Conservation (phyloP, 75 land plant genomes). For the Cupressus sempervirens region DNA sequence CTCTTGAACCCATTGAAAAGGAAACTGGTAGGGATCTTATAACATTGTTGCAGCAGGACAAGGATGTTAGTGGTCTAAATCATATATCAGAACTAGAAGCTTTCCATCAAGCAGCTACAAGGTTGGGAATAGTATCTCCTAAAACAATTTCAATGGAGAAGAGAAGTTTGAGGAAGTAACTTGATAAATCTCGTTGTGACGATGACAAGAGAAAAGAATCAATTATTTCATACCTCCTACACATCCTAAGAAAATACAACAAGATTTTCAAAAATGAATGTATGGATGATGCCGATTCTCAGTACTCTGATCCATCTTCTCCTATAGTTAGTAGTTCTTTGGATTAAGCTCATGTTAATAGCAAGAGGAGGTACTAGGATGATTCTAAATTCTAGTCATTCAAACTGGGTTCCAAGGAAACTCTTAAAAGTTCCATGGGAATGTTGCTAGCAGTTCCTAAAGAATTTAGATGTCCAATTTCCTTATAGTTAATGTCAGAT, state of each 20-base stretch:
- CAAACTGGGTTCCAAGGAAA: conserved; percentile 25
- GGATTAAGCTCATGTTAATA: conserved; percentile 25
- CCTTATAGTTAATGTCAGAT: conserved; percentile 91
- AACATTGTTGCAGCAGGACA: conserved; percentile 64
- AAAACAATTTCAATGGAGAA: conserved; percentile 69
- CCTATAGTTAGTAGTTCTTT: conserved; percentile 46
- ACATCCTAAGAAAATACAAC: conserved; percentile 77
- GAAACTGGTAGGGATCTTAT: conserved; percentile 75
- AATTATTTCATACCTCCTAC: conserved; percentile 66
- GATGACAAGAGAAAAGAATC: conserved; percentile 84
- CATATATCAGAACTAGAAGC: conserved; percentile 63
- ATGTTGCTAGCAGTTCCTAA: conserved; percentile 59
- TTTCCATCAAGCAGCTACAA: conserved; percentile 60
- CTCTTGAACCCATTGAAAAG: conserved; percentile 61
- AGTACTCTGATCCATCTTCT: conserved; percentile 52
- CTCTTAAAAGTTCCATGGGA: conserved; percentile 16
- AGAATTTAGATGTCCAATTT: conserved; percentile 92
- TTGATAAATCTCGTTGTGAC: conserved; percentile 69
- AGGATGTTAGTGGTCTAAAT: conserved; percentile 33
- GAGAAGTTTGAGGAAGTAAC: conserved; percentile 61
- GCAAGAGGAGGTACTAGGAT: conserved; percentile 35
- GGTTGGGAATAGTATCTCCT: conserved; percentile 69
- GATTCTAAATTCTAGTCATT: conserved; percentile 45
- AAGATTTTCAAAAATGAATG: conserved; percentile 56
- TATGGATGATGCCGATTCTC: conserved; percentile 60